Base-by-base conservation (phyloP, 768 basidiomycete species). In the Daedaleopsis nitida region DNA sequence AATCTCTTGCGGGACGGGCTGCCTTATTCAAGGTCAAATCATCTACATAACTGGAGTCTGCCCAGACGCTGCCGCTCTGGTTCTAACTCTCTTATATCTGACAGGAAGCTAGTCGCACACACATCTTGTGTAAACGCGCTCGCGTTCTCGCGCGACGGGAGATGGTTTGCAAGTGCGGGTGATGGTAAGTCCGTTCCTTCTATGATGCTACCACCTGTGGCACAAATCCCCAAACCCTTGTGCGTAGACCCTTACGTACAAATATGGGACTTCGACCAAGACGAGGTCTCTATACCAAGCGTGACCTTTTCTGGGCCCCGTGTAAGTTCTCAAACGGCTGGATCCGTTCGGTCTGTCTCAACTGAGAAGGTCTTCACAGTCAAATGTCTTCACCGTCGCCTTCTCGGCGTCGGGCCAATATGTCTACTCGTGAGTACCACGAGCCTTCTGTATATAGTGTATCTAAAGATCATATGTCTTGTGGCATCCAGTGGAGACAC, bases 331-430 rank as follows among this genome's bases (percentile, higher is more conserved):
- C 49, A 34, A 53, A 34, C 13, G 7, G 38, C 24, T 48, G 19
- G 8, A 23, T 14, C 19, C 10, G 7, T 13, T 49, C 12, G 14
- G 27, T 37, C 35, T 16, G 17, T 10, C 19, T 19, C 19, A 48
- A n/a, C 1, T 7, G 58, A 37, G 39, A 11, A 17, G 27, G 27
- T 32, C 27, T 32, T 32, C 27, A 32, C 64, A 92, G 91, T 80
- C 79, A 44, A 91, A 91, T 65, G 81, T 92, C 38, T 85, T 93
- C 70, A 80, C 83, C 17, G 75, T 92, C 34, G 82, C 82, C 50
- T 91, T 92, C 74, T 91, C 90, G 7, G 80, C 86, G 0, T 78
- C 79, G 21, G 88, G 87, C 66, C 80, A 79, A 54, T 86, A 80
- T 68, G 69, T 92, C 44, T 83, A 83, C 69, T 85, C 85, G 90